A percentile compares a stretch with the other conserved stretches of the same genome.
Evolutionary conservation across 148 eudicot species (phyloP).

Genomic region (Diospyros kaki): DNA sequence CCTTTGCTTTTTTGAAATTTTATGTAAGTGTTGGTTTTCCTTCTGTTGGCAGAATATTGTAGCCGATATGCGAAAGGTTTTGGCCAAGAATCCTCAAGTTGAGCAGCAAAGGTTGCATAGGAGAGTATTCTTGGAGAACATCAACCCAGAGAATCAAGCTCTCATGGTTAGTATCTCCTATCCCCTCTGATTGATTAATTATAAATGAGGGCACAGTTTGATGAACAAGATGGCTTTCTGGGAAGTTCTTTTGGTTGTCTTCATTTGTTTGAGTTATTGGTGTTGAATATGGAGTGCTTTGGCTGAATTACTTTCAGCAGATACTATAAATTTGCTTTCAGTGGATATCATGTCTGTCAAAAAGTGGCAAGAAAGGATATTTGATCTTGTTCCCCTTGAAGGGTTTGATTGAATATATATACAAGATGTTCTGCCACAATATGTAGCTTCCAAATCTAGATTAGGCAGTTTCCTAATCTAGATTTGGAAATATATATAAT

Average conservation of each 20-base stretch:
- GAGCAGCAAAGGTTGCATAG: slow-evolving; percentile 81
- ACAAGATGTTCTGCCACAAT: background rate
- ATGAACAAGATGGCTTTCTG: background rate
- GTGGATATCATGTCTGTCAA: too few species aligned
- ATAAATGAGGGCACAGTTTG: background rate
- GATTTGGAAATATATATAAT: too few species aligned
- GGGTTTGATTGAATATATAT: too few species aligned
- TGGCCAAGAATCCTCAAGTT: slow-evolving; percentile 83
- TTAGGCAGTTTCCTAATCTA: too few species aligned
- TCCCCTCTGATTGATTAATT: background rate
- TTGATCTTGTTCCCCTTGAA: too few species aligned
- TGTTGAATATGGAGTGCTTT: background rate
- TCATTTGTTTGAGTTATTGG: background rate
- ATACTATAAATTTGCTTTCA: too few species aligned
- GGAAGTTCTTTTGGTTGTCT: background rate
- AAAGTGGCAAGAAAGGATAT: too few species aligned
- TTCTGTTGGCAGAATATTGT: slow-evolving; percentile 55
- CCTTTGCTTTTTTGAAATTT: background rate
- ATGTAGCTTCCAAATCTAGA: too few species aligned
- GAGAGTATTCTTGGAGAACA: slow-evolving; percentile 67
- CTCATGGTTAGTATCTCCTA: slow-evolving; percentile 43
- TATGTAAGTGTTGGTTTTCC: slow-evolving; percentile 7
- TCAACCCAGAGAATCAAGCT: slow-evolving; percentile 77
- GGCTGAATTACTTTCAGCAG: background rate
- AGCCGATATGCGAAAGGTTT: slow-evolving; percentile 93